Evolutionary conservation across 768 basidiomycete species (phyloP).

Genomic region (Naganishia friedmannii): DNA sequence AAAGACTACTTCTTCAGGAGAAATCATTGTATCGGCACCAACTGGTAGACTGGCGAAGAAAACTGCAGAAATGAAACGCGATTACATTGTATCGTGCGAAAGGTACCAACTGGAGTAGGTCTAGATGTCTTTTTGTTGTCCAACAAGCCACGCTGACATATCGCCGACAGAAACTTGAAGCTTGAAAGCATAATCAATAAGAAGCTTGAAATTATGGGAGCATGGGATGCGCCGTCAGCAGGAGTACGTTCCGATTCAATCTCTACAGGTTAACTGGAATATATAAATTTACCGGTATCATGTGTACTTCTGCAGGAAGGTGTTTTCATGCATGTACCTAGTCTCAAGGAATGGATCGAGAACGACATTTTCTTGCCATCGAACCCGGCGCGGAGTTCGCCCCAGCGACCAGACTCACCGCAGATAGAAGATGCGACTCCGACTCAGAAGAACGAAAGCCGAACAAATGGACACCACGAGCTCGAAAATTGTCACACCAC

Average conservation of each 20-base stretch:
- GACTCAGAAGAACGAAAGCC: background rate
- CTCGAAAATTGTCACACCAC: background rate
- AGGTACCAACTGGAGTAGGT: conserved; percentile 16
- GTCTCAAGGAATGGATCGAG: conserved; percentile 15
- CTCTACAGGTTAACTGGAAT: background rate
- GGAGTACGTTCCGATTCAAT: background rate
- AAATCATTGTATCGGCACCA: background rate
- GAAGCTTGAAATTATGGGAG: conserved; percentile 21
- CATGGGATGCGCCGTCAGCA: conserved; percentile 2
- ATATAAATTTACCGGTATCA: background rate
- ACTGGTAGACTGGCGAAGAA: conserved; percentile 5
- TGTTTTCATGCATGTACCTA: conserved; percentile 15
- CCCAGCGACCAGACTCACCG: background rate
- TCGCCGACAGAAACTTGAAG: background rate
- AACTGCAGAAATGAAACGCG: conserved; percentile 5
- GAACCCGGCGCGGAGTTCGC: background rate
- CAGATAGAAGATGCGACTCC: background rate
- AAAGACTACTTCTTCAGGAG: background rate
- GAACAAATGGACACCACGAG: background rate
- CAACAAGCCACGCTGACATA: too few species aligned
- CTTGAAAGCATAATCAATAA: background rate
- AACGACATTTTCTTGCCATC: background rate
- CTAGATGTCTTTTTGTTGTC: background rate
- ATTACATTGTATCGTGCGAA: background rate
- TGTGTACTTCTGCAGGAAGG: conserved; percentile 23